These are phyloP conservation scores for Coemansia sp. DNA, from an alignment of 371 early-diverging fungal genomes.

Conservation along the genomic window DNA sequence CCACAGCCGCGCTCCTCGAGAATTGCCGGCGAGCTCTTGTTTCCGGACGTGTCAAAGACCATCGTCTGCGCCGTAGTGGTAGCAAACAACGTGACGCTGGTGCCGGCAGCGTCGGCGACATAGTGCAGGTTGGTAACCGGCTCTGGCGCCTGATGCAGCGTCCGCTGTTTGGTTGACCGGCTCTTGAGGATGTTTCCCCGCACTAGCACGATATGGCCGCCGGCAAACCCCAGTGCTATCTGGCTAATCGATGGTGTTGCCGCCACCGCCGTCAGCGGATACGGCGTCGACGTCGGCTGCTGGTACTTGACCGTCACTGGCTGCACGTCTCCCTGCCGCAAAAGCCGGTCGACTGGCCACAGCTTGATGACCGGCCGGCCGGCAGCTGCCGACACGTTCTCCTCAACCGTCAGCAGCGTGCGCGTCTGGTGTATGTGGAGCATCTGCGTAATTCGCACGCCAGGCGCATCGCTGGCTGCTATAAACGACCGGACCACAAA, in stretches of 20 bases:
- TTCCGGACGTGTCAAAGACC: slow-evolving; percentile 28
- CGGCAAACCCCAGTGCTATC: slow-evolving; percentile 85
- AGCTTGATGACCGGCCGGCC: slow-evolving; percentile 67
- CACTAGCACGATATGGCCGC: slow-evolving; percentile 82
- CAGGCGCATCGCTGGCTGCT: slow-evolving; percentile 58
- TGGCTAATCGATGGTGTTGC: slow-evolving; percentile 80
- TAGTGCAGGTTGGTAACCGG: slow-evolving; percentile 65
- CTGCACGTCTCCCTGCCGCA: slow-evolving; percentile 56
- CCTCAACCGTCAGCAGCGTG: slow-evolving; percentile 51
- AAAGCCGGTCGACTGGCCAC: slow-evolving; percentile 69
- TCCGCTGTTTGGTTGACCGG: slow-evolving; percentile 72
- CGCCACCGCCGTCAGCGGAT: slow-evolving; percentile 79
- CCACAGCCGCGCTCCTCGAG: slow-evolving; percentile 86
- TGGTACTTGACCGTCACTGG: slow-evolving; percentile 43
- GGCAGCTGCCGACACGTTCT: slow-evolving; percentile 57
- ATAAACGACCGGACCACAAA: slow-evolving; percentile 70
- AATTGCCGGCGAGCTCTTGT: slow-evolving; percentile 54
- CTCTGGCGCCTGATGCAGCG: slow-evolving; percentile 80
- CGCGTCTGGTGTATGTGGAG: slow-evolving; percentile 68
- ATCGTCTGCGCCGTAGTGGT: slow-evolving; percentile 50
- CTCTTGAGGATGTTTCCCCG: slow-evolving; percentile 81
- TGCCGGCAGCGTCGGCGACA: slow-evolving; percentile 17
- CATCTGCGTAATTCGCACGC: slow-evolving; percentile 76
- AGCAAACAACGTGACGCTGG: slow-evolving; percentile 38
- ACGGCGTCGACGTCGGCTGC: slow-evolving; percentile 31